Evolutionary conservation across 768 basidiomycete species (phyloP), one percentile per base, ranked within the genome.

Genomic region (Tephrocybe sp.): DNA sequence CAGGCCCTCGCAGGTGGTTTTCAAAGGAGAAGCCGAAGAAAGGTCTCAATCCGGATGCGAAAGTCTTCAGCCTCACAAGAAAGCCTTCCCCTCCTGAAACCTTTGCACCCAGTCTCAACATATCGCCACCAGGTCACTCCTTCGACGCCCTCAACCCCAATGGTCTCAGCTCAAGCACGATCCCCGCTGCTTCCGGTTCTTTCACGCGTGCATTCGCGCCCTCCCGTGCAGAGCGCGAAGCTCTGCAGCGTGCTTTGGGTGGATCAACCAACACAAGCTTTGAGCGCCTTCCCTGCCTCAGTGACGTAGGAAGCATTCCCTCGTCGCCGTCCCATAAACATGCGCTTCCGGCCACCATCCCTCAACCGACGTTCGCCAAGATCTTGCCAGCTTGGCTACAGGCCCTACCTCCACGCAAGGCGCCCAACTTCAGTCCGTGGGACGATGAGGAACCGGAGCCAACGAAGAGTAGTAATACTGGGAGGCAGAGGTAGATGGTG

Each of bases 161-260:
- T 36, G 80, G 83, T n/a, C 67, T 79, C 11, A 70, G 69, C 34
- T 55, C 68, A 13, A 61, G 4, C 33, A 7, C 59, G 44, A 53
- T 65, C 1, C 57, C 73, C 0, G 61, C 75, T 2, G 75, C 80
- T 3, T 72, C 76, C 9, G 73, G 67, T 39, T 78, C 76, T 24
- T 67, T 82, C 18, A 72, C 89, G 49, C 88, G 87, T 60, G 91
- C 90, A 15, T 94, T 94, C 65, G 90, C 88, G 29, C 91, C 90
- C 25, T 92, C 90, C 54, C 87, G 85, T 46, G 89, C 84, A 54
- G 91, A 94, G 74, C 87, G 91, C 36, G 86, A 91, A 67, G 90
- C 78, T 43, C 76, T 94, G 25, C 83, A 88, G 57, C 84, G 89
- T 45, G 87, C 80, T n/a, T 67, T 92, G 12, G 84, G 86, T 40